These are phyloP conservation scores for Climacium dendroides DNA, from an alignment of 225 moss, liverwort and hornwort species.

Conservation along the genomic window DNA sequence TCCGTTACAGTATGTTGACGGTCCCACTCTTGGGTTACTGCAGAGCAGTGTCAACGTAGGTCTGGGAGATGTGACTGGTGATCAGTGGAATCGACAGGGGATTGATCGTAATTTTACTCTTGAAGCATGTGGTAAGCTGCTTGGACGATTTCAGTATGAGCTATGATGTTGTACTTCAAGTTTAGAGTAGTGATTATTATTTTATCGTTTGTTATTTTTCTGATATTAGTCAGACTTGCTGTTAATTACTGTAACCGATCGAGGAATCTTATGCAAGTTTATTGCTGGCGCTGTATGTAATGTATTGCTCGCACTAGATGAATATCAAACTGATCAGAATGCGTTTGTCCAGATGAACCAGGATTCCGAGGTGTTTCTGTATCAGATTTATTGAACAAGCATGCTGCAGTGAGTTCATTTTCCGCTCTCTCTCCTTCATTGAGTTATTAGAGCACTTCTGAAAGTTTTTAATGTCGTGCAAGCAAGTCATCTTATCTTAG, in stretches of 20 bases:
- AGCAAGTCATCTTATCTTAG: background rate
- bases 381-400: constrained; percentile 8
- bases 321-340: background rate
- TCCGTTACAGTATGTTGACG: background rate
- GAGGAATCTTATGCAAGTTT: background rate
- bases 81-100: constrained; percentile 10
- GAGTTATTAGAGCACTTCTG: background rate
- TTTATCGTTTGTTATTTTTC: background rate
- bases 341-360: background rate
- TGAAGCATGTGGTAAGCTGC: constrained; percentile 8
- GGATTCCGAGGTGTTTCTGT: background rate
- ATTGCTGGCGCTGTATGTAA: background rate
- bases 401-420: constrained; percentile 21
- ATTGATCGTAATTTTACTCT: background rate
- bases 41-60: constrained; percentile 9
- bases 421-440: background rate
- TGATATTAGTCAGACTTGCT: background rate
- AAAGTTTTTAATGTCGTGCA: background rate
- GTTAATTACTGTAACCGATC: background rate
- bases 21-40: background rate
- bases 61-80: background rate
- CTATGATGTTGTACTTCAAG: background rate
- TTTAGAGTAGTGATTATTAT: background rate
- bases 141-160: background rate
- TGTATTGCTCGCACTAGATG: background rate